Conservation (phyloP, 495 filamentous ascomycete species). For the Annulohypoxylon bovei region DNA sequence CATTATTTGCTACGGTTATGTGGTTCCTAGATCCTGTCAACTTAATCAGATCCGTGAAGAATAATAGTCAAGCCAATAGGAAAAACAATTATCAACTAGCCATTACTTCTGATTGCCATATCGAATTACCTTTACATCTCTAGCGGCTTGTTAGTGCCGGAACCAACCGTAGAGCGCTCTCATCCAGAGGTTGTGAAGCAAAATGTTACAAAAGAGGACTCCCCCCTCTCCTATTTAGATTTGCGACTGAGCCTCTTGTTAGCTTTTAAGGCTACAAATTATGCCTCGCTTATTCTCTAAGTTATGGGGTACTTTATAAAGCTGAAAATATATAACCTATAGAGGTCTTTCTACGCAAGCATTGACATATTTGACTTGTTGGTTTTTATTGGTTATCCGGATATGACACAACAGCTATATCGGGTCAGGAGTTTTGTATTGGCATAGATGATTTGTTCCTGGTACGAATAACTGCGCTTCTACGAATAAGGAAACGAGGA, state of each 20-base stretch:
- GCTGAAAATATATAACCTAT: neutral
- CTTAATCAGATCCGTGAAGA: neutral
- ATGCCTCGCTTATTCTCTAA: neutral
- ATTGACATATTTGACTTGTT: neutral
- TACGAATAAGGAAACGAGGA: neutral
- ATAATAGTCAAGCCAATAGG: neutral
- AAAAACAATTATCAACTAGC: neutral
- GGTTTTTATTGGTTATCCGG: slow-evolving; percentile 9
- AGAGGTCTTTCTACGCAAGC: neutral
- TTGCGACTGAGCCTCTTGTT: neutral
- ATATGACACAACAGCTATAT: slow-evolving; percentile 1
- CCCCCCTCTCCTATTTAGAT: neutral
- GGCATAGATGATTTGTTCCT: slow-evolving; percentile 6
- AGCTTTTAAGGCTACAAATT: neutral
- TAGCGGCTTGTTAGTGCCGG: neutral
- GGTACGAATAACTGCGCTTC: neutral
- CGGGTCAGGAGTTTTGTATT: slow-evolving; percentile 6
- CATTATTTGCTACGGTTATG: neutral
- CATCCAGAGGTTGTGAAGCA: neutral
- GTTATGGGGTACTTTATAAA: slow-evolving; percentile 2
- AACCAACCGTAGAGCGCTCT: neutral
- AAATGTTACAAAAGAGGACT: neutral
- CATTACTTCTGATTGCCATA: neutral
- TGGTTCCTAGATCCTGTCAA: neutral
- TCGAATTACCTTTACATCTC: neutral